These are phyloP conservation scores for Eucalyptus polybractea DNA, from an alignment of 345 rosid species.

Conservation along the genomic window DNA sequence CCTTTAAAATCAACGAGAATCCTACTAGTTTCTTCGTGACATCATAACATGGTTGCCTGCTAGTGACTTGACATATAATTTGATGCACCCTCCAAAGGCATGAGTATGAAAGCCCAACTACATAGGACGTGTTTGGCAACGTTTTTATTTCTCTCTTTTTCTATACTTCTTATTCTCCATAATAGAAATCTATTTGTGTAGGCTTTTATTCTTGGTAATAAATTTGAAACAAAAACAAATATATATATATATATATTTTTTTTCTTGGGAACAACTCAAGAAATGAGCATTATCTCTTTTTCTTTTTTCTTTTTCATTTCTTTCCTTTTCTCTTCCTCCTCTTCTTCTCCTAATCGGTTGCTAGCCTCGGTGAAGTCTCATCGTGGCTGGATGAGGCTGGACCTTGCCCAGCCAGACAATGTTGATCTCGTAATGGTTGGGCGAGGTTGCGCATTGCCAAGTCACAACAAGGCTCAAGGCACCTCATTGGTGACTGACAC, in stretches of 20 bases:
- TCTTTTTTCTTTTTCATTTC: too few species aligned
- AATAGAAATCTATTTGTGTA: accelerated
- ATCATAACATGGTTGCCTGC: not conserved
- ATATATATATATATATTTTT: too few species aligned
- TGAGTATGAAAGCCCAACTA: not conserved
- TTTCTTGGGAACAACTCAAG: accelerated
- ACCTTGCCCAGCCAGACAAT: accelerated
- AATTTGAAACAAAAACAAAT: too few species aligned
- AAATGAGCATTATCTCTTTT: too few species aligned
- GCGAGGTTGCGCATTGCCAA: accelerated
- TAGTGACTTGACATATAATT: not conserved
- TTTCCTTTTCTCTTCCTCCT: too few species aligned
- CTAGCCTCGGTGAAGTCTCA: too few species aligned
- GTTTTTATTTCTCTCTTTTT: accelerated
- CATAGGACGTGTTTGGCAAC: accelerated
- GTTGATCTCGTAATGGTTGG: too few species aligned
- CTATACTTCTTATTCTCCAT: accelerated
- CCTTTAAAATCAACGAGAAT: not conserved
- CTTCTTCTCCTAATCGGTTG: too few species aligned
- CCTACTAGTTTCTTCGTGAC: not conserved
- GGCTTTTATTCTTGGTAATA: accelerated
- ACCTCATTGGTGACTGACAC: too few species aligned
- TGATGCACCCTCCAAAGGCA: not conserved
- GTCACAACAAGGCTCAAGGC: too few species aligned
- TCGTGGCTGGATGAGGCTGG: accelerated